Base-by-base conservation (phyloP, 768 basidiomycete species). In the Termitomyces sp. region DNA sequence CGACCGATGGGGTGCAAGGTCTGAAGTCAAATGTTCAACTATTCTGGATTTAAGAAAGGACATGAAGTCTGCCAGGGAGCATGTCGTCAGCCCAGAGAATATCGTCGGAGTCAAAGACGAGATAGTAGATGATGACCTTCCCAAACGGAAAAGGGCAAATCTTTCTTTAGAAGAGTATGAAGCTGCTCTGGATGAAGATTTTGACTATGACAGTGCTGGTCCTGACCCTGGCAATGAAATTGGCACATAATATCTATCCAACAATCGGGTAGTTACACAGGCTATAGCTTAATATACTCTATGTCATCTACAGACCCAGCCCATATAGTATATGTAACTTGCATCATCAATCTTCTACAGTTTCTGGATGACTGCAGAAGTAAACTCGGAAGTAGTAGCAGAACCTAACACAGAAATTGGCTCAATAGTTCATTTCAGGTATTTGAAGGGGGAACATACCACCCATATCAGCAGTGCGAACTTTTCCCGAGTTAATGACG, bases 381-480 rank as follows among this genome's bases (percentile, higher is more conserved):
- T 99, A 77, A 99, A 94, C 67, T 98, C 96, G 30, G 91, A 92
- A 58, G 96, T 99, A 30, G 90, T 91, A 46, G 92, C 84, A 61
- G 88, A 85, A 57, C 94, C 92, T 92, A 59, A 12, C 61, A 49
- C 50, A 42, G 35, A 56, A 58, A 52, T 62, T 55, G 67, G 46
- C 35, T 42, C 8, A 28, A 33, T 36, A 28, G 36, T 30, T 4
- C 24, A 53, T 49, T 47, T 51, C 43, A 49, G 22, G 36, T 13
- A 45, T 28, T 38, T 49, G 22, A 26, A 13, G 12, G 32, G 56
- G 58, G 14, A 42, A 79, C 85, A 73, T 74, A 90, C 94, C 95
- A 58, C 90, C 90, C 89, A 98, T 92, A 67, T 99, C 96, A 58
- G 92, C 87, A 33, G 96, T 99, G 70, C 89, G 83, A 70, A 96